Evolutionary conservation across 2,329 filamentous ascomycete species (phyloP).

Genomic region (Aspergillus niger): DNA sequence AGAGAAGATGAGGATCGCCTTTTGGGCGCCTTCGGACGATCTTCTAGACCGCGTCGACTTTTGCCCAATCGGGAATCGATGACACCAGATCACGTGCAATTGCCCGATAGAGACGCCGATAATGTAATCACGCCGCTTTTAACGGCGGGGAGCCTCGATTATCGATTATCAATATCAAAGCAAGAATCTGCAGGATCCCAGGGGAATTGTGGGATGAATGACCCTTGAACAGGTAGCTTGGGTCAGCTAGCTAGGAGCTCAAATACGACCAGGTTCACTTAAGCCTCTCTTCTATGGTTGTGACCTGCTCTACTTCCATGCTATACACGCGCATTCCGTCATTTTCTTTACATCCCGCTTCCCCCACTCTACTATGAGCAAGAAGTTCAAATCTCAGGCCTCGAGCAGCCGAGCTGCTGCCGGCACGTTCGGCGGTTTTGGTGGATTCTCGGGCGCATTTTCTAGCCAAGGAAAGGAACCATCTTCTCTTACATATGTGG

Average conservation of each 20-base stretch:
- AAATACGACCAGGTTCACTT: background rate
- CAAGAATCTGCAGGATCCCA: background rate
- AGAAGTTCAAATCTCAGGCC: conserved; percentile 64
- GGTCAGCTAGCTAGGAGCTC: background rate
- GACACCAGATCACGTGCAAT: conserved; percentile 38
- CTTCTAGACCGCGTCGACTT: conserved; percentile 24
- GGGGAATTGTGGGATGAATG: conserved; percentile 2
- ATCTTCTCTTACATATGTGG: conserved; percentile 79
- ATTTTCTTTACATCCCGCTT: conserved; percentile 24
- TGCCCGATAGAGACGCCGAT: conserved; percentile 33
- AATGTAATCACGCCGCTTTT: conserved; percentile 11
- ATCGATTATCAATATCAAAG: too few species aligned
- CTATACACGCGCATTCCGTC: conserved; percentile 12
- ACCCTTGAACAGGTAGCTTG: background rate
- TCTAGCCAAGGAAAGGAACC: conserved; percentile 47
- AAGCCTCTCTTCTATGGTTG: background rate
- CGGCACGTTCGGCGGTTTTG: conserved; percentile 51
- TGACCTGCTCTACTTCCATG: background rate
- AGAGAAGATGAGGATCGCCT: conserved; percentile 2
- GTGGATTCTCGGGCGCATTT: conserved; percentile 40
- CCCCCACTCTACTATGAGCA: conserved; percentile 56
- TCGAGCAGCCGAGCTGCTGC: conserved; percentile 63
- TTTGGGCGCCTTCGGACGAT: background rate
- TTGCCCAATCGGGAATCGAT: conserved; percentile 36
- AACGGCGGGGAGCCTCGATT: background rate